A percentile compares a stretch with the other conserved stretches of the same genome.
Evolutionary conservation across 2,329 filamentous ascomycete species (phyloP).

Genomic region (Xylariaceae sp.): DNA sequence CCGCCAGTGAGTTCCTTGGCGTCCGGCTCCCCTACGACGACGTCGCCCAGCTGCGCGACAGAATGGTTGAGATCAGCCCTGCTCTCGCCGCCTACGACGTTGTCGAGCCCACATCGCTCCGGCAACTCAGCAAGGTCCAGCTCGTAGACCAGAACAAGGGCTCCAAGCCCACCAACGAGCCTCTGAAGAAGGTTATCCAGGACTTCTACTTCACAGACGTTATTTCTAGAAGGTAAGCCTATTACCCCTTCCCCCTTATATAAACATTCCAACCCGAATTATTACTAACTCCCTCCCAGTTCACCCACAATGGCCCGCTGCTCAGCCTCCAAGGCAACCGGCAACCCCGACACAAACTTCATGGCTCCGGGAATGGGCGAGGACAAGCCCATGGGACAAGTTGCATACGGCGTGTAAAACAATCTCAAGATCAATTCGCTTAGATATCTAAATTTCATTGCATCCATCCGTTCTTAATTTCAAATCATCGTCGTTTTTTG

Average conservation of each 20-base stretch:
- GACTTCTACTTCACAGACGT: conserved; percentile 98
- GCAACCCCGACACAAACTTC: conserved; percentile 72
- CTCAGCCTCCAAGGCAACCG: conserved; percentile 82
- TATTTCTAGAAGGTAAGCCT: conserved; percentile 83
- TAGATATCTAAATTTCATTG: no score
- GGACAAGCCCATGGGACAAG: conserved; percentile 56
- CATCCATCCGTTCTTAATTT: no score
- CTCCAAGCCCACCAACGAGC: conserved; percentile 61
- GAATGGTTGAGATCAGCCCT: conserved; percentile 93
- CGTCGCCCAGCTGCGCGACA: conserved; percentile 79
- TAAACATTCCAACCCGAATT: neutral
- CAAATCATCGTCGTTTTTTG: no score
- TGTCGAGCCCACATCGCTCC: conserved; percentile 72
- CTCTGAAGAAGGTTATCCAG: conserved; percentile 80
- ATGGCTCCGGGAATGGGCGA: conserved; percentile 67
- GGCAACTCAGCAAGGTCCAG: conserved; percentile 82
- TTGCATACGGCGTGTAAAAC: conserved; percentile 52
- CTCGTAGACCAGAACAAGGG: conserved; percentile 96
- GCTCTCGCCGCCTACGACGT: conserved; percentile 85
- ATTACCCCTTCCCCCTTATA: conserved; percentile 3
- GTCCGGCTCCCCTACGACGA: conserved; percentile 88
- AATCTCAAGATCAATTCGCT: neutral
- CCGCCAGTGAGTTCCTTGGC: conserved; percentile 84
- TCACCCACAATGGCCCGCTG: conserved; percentile 98
- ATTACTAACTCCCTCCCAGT: conserved; percentile 43